phyloP scores from a whole-genome alignment of 352 stramenopile species.

The Pythium pyrilobum region DNA sequence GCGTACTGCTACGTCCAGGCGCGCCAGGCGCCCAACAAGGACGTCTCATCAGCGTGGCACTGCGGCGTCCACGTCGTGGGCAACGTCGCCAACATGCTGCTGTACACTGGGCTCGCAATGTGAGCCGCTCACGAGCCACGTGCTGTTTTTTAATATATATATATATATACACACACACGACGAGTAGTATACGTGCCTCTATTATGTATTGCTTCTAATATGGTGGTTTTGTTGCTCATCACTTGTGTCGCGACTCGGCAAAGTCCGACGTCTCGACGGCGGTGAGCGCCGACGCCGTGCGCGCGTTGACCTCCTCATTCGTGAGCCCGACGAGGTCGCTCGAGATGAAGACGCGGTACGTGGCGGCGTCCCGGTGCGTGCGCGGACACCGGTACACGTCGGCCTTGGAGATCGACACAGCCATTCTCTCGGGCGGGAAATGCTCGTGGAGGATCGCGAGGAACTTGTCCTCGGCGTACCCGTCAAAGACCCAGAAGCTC shows the following conservation, averaged over 20 bases:
- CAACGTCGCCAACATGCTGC: slow-evolving; percentile 71
- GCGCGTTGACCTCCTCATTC: slow-evolving; percentile 45
- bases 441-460: slow-evolving; percentile 29
- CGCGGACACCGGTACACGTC: slow-evolving; percentile 56
- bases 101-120: slow-evolving; percentile 61
- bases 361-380: slow-evolving; percentile 47
- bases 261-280: slow-evolving; percentile 50
- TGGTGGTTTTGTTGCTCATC: background rate
- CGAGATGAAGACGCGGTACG: slow-evolving; percentile 48
- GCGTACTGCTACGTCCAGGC: slow-evolving; percentile 71
- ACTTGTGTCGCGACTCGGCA: slow-evolving; percentile 41
- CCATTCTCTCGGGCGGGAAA: slow-evolving; percentile 37
- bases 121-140: slow-evolving; percentile 15
- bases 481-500: slow-evolving; percentile 73
- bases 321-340: slow-evolving; percentile 34
- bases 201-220: slow-evolving; percentile 4
- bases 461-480: slow-evolving; percentile 51
- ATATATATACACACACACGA: too few species aligned
- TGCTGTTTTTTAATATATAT: background rate
- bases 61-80: slow-evolving; percentile 70
- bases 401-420: slow-evolving; percentile 29
- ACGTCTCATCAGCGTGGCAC: slow-evolving; percentile 75
- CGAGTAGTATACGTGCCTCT: background rate
- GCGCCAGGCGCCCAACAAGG: slow-evolving; percentile 46
- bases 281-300: slow-evolving; percentile 29